phyloP scores from a whole-genome alignment of 768 basidiomycete species.

The Boletus eberwhitei region DNA sequence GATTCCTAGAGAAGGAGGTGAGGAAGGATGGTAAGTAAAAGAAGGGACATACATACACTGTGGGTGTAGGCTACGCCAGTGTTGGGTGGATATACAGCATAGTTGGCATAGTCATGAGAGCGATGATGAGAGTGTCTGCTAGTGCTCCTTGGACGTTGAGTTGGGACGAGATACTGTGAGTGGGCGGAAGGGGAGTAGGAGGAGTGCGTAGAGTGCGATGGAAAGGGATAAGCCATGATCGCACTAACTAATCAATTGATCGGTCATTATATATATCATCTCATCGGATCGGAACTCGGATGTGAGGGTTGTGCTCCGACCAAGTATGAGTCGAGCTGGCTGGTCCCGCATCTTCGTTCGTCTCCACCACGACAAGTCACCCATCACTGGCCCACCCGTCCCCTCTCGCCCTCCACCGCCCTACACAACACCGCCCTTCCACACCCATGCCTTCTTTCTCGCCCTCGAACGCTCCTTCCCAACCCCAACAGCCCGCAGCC shows the following conservation, averaged over 20 bases:
- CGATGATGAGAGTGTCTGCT: slow-evolving; percentile 18
- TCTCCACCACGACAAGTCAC: slow-evolving; percentile 13
- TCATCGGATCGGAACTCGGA: slow-evolving; percentile 20
- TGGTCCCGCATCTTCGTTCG: slow-evolving; percentile 14
- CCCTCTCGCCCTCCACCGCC: slow-evolving; percentile 25
- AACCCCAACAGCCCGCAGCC: slow-evolving; percentile 64
- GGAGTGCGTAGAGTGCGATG: slow-evolving; percentile 5
- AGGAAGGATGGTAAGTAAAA: not conserved
- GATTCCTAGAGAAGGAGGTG: slow-evolving; percentile 13
- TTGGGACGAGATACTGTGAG: slow-evolving; percentile 4
- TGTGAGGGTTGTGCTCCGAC: not conserved
- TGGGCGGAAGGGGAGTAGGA: not conserved
- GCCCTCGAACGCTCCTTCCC: slow-evolving; percentile 74
- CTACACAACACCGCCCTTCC: slow-evolving; percentile 72
- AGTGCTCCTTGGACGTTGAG: slow-evolving; percentile 8
- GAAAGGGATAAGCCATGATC: slow-evolving; percentile 26
- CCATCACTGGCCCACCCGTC: slow-evolving; percentile 9
- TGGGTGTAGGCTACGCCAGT: slow-evolving; percentile 5
- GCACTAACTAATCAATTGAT: not conserved
- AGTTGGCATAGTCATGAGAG: not conserved
- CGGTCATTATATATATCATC: not conserved
- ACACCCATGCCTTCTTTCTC: slow-evolving; percentile 75
- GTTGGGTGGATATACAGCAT: not conserved
- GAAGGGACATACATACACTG: slow-evolving; percentile 18
- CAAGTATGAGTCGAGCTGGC: not conserved